Evolutionary conservation across 345 rosid genomes (phyloP), one percentile per base, ranked within the genome.

Genomic region (Citrus mangshanensis): DNA sequence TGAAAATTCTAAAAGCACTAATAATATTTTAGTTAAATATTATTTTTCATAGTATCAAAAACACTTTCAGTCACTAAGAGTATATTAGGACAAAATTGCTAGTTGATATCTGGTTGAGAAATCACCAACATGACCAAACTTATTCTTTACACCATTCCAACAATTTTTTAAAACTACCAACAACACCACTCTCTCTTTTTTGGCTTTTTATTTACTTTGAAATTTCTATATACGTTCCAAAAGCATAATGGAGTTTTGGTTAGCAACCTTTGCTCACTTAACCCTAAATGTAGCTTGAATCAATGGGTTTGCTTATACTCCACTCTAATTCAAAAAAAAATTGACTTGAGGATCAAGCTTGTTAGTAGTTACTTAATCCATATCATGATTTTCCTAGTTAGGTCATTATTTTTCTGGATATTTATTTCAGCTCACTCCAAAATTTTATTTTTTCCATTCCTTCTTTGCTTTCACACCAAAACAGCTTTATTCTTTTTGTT

Each of bases 291-390:
- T 18, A 27, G 3, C 60, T 54, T 67, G 59, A 42, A 56, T 60
- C 25, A 56, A 12, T 35, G 68, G n/a, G 28, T 54, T 87, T 82
- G 86, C 88, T 87, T 85, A 74, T 37, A 87, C 81, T 79, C 79
- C 78, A 87, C 83, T 80, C 80, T 30, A 70, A 56, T 10, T 18
- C 67, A 68, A 35, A 42, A 16, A 0, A 4, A 18, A 22, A 14
- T 22, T 35, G 72, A 77, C 85, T 83, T 82, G 35, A 49, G 62
- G 73, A 70, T 51, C 25, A 80, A 78, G 84, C 71, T 25, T 46
- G 51, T 13, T 68, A 38, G 83, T 77, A 25, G 86, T 82, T 88
- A 63, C 3, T 37, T 76, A 77, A 82, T 84, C 86, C 18, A 55
- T 69, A 49, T 80, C 84, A 73, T 21, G 30, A 22, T 10, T 55